Percentiles rank a stretch among this genome's conserved stretches.
phyloP scores from a whole-genome alignment of 2,329 filamentous ascomycete genomes.

The Ceratocystis papillata region DNA sequence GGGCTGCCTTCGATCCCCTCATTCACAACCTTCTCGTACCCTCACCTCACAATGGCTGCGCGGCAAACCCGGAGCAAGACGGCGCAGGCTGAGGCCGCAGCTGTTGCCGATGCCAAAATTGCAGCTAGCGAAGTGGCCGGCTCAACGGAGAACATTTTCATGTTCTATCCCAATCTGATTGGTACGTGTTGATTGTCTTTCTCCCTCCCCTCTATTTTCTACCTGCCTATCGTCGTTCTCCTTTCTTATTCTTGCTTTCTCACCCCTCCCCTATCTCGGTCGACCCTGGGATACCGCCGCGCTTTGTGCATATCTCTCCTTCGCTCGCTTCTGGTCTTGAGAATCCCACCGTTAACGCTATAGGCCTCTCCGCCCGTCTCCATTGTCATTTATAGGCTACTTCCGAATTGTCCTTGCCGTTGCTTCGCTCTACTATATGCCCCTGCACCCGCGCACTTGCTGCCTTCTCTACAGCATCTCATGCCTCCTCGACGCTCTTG shows the following conservation, averaged over 20 bases:
- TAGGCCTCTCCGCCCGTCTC: background rate
- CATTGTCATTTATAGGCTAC: conserved; percentile 47
- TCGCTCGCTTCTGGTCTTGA: background rate
- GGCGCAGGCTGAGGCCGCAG: conserved; percentile 25
- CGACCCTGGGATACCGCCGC: background rate
- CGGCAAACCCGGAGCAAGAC: conserved; percentile 27
- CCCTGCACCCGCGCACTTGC: conserved; percentile 91
- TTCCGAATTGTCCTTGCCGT: conserved; percentile 68
- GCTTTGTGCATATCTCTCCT: background rate
- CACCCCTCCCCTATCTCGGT: background rate
- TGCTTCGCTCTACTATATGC: conserved; percentile 97
- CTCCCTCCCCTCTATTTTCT: background rate
- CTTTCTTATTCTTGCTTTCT: background rate
- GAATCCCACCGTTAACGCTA: background rate
- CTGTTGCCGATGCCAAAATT: conserved; percentile 27
- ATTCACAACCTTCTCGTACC: background rate
- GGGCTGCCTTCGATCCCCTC: background rate
- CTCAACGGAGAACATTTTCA: conserved; percentile 62
- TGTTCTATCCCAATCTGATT: conserved; percentile 74
- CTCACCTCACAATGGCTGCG: conserved; percentile 21
- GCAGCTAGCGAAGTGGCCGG: conserved; percentile 30
- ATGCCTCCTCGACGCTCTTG: conserved; percentile 87
- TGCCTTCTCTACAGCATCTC: conserved; percentile 85
- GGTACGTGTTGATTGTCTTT: conserved; percentile 41
- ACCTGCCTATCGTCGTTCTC: background rate